These are phyloP conservation scores for Setaria viridis DNA, from an alignment of 202 grass and related monocot species.

Conservation along the genomic window DNA sequence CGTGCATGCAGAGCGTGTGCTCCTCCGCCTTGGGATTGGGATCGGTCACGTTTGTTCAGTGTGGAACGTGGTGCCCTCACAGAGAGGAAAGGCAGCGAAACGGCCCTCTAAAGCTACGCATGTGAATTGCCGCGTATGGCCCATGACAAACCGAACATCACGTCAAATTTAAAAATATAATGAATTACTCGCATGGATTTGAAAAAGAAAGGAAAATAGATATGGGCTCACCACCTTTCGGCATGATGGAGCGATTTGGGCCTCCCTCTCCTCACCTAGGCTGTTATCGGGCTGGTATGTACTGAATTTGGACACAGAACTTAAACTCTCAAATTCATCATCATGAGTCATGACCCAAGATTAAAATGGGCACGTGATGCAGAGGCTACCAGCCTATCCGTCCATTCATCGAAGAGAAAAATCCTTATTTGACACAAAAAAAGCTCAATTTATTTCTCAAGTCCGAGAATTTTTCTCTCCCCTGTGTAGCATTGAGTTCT, in stretches of 20 bases:
- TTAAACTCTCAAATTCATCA: too few species aligned
- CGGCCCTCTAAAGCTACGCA: slow-evolving; percentile 25
- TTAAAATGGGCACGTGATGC: too few species aligned
- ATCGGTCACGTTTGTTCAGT: slow-evolving; percentile 39
- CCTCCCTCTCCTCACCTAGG: neutral
- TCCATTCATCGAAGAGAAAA: too few species aligned
- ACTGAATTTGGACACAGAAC: too few species aligned
- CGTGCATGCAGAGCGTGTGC: slow-evolving; percentile 31
- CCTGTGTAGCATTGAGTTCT: too few species aligned
- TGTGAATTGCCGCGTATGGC: neutral
- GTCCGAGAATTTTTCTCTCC: too few species aligned
- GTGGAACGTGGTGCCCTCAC: slow-evolving; percentile 20
- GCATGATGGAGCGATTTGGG: neutral
- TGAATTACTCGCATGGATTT: neutral
- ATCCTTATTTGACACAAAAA: too few species aligned
- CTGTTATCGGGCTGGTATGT: neutral
- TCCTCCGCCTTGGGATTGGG: neutral
- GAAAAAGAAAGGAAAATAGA: neutral
- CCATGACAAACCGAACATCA: neutral
- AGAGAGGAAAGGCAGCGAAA: neutral
- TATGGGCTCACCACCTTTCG: neutral
- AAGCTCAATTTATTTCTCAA: too few species aligned
- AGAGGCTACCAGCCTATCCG: too few species aligned
- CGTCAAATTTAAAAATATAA: neutral
- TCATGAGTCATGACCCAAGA: too few species aligned